Evolutionary conservation across 257 asterid species (phyloP).

Genomic region (Jasminum sambac): DNA sequence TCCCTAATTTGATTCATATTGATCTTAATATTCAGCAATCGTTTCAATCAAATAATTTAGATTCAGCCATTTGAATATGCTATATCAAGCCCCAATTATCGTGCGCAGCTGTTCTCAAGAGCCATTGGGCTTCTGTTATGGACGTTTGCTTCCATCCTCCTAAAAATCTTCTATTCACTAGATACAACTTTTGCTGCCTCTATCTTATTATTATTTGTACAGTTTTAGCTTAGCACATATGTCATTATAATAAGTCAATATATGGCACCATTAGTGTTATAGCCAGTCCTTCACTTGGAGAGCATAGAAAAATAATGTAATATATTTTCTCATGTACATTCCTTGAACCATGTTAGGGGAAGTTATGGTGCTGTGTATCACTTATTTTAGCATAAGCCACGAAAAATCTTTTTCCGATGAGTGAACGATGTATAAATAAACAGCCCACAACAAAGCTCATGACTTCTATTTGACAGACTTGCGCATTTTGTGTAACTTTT

Average conservation of each 20-base stretch:
- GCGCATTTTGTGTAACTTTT: no score
- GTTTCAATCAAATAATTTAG: no score
- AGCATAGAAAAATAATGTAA: constrained; percentile 59
- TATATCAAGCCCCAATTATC: no score
- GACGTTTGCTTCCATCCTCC: constrained; percentile 83
- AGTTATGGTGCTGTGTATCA: no score
- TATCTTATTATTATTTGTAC: neutral
- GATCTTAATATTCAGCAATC: no score
- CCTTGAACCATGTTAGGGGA: no score
- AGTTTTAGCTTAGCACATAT: neutral
- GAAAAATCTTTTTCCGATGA: neutral
- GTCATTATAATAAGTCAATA: constrained; percentile 46
- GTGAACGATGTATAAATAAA: neutral
- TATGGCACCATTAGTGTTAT: constrained; percentile 77
- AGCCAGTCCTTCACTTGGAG: constrained; percentile 49
- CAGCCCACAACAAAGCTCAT: no score
- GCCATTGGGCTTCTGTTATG: constrained; percentile 88
- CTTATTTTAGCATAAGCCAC: no score
- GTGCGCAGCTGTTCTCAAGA: constrained; percentile 82
- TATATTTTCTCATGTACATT: no score
- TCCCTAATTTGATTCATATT: no score
- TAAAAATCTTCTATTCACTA: constrained; percentile 59
- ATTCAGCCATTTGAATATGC: no score
- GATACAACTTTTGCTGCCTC: constrained; percentile 26
- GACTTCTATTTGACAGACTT: no score